Conservation (phyloP, 805 yeast species). For the Isabelozyma rhagii region DNA sequence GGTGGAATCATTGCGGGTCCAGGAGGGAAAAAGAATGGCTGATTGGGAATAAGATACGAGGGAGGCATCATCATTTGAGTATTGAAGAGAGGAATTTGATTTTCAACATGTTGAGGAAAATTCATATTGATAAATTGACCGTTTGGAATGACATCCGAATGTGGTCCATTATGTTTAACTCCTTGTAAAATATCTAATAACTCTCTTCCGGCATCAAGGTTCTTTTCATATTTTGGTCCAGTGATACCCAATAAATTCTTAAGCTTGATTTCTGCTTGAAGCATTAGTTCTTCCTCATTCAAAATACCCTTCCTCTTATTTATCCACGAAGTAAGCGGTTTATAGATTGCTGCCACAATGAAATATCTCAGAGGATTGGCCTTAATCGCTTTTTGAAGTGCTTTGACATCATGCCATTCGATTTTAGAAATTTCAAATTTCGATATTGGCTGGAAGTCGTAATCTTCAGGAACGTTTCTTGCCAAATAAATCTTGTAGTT, state of each 20-base stretch:
- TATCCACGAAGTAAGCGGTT: slow-evolving; percentile 55
- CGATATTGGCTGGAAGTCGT: slow-evolving; percentile 73
- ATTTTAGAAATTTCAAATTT: slow-evolving; percentile 85
- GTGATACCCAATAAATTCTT: slow-evolving; percentile 62
- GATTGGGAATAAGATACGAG: not conserved
- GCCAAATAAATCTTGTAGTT: slow-evolving; percentile 80
- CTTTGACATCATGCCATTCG: slow-evolving; percentile 67
- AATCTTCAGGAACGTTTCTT: slow-evolving; percentile 72
- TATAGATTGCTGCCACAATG: slow-evolving; percentile 46
- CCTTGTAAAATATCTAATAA: slow-evolving; percentile 58
- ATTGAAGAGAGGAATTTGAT: slow-evolving; percentile 16
- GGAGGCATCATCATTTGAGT: slow-evolving; percentile 3
- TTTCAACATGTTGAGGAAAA: slow-evolving; percentile 32
- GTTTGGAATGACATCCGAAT: not conserved
- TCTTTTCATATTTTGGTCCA: slow-evolving; percentile 20
- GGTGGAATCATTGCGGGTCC: slow-evolving; percentile 12
- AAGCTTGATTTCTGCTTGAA: slow-evolving; percentile 62
- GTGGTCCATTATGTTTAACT: slow-evolving; percentile 12
- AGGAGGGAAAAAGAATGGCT: slow-evolving; percentile 10
- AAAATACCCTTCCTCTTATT: slow-evolving; percentile 47
- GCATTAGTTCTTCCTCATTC: slow-evolving; percentile 58
- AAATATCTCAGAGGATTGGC: slow-evolving; percentile 36
- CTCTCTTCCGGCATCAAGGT: slow-evolving; percentile 73
- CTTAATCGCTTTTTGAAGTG: slow-evolving; percentile 39
- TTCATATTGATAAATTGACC: slow-evolving; percentile 17